Evolutionary conservation across 192 early-diverging fungal species (phyloP).

Genomic region (Coemansia reversa): DNA sequence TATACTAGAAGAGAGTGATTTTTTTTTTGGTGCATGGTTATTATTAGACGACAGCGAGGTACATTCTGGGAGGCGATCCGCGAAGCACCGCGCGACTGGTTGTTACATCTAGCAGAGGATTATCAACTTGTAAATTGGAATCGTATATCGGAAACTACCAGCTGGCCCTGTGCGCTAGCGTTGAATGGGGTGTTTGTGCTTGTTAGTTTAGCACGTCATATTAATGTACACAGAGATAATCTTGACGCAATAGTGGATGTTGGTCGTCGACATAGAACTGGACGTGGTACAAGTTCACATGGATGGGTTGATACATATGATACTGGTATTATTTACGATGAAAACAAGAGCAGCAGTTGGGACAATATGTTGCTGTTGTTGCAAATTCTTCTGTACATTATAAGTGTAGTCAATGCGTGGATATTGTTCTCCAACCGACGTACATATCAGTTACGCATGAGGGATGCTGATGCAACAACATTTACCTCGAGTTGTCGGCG

Average conservation of each 20-base stretch:
- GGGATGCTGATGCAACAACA: conserved; percentile 12
- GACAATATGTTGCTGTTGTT: conserved; percentile 20
- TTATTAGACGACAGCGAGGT: conserved; percentile 26
- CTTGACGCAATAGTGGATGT: conserved; percentile 25
- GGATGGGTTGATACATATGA: conserved; percentile 10
- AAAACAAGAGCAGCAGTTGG: conserved; percentile 9
- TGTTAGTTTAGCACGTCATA: conserved; percentile 25
- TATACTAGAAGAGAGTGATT: not conserved
- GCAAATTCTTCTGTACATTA: conserved; percentile 25
- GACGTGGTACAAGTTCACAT: conserved; percentile 2
- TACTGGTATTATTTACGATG: not conserved
- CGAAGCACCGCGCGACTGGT: conserved; percentile 49
- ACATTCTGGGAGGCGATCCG: conserved; percentile 42
- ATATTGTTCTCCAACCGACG: conserved; percentile 28
- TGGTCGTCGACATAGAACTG: conserved; percentile 16
- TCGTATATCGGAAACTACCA: conserved; percentile 42
- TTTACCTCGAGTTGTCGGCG: conserved; percentile 34
- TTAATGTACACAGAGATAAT: conserved; percentile 11
- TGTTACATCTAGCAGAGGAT: conserved; percentile 43
- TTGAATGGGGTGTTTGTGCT: conserved; percentile 43
- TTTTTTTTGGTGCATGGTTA: conserved; percentile 21
- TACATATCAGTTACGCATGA: conserved; percentile 46
- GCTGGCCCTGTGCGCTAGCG: conserved; percentile 48
- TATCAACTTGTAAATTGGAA: conserved; percentile 55
- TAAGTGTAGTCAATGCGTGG: conserved; percentile 44